phyloP scores from a whole-genome alignment of 2,329 filamentous ascomycete genomes.

The Neoascochyta sp. region DNA sequence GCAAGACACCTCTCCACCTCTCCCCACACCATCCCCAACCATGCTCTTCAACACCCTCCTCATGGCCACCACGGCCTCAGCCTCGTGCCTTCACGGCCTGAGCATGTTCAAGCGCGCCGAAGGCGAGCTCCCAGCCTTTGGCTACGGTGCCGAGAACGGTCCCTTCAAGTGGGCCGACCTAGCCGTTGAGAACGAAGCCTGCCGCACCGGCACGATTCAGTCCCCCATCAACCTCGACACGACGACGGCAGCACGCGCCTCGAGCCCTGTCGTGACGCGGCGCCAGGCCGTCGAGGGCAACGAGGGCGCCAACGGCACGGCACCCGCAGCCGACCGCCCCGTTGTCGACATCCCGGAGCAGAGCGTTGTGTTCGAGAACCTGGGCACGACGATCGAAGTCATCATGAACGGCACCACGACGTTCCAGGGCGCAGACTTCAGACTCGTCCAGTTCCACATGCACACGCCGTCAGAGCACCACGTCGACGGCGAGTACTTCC shows the following conservation, averaged over 20 bases:
- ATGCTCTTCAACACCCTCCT: conserved; percentile 34
- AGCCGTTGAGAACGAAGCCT: conserved; percentile 44
- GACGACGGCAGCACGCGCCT: conserved; percentile 2
- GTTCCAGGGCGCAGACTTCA: conserved; percentile 41
- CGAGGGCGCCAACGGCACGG: conserved; percentile 32
- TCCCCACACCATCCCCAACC: conserved; percentile 1
- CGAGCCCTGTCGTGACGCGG: conserved; percentile 1
- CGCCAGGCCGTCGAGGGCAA: conserved; percentile 18
- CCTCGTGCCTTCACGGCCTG: conserved; percentile 45
- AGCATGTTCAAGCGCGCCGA: conserved; percentile 33
- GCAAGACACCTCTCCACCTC: background rate
- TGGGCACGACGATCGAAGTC: conserved; percentile 57
- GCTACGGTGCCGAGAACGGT: conserved; percentile 44
- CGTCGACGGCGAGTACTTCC: conserved; percentile 48
- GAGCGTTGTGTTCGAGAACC: conserved; percentile 53
- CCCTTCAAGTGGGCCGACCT: conserved; percentile 54
- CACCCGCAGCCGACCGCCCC: conserved; percentile 27
- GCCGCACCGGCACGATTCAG: conserved; percentile 50
- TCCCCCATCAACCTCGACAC: conserved; percentile 55
- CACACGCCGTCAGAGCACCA: conserved; percentile 60
- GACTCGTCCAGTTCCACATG: conserved; percentile 57
- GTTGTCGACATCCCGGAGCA: conserved; percentile 41
- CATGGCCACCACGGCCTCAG: conserved; percentile 34
- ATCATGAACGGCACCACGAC: conserved; percentile 51
- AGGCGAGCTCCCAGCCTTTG: conserved; percentile 39